These are phyloP conservation scores for Aspergillus transmontanensis DNA, from an alignment of 2,329 filamentous ascomycete species.

Conservation along the genomic window DNA sequence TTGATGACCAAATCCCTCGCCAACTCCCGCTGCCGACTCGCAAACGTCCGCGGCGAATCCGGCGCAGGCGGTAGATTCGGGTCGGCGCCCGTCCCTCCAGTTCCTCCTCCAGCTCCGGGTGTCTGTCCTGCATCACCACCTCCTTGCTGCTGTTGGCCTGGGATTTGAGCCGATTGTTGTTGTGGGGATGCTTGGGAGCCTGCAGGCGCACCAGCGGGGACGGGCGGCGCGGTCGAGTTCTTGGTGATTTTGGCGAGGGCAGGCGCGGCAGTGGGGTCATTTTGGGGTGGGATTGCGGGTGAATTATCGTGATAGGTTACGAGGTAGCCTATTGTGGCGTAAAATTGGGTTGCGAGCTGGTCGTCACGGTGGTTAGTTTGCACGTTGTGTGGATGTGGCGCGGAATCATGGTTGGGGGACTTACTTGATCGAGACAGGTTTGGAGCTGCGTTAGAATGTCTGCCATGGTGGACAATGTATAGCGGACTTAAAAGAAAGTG, in stretches of 20 bases:
- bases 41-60: constrained; percentile 46
- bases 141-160: constrained; percentile 12
- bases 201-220: constrained; percentile 30
- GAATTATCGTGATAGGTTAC: constrained; percentile 50
- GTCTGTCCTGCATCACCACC: constrained; percentile 18
- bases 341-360: constrained; percentile 54
- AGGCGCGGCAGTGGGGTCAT: constrained; percentile 37
- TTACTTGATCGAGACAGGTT: constrained; percentile 53
- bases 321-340: constrained; percentile 53
- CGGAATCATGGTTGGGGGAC: not conserved
- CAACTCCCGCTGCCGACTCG: constrained; percentile 48
- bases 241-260: constrained; percentile 46
- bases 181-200: constrained; percentile 22
- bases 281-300: constrained; percentile 36
- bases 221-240: constrained; percentile 39
- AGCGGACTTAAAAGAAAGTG: not conserved
- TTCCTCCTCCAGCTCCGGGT: constrained; percentile 20
- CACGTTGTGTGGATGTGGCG: not conserved
- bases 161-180: constrained; percentile 17
- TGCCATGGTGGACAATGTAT: constrained; percentile 32
- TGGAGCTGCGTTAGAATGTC: constrained; percentile 55
- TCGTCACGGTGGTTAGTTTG: constrained; percentile 8
- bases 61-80: constrained; percentile 39
- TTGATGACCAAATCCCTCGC: constrained; percentile 54
- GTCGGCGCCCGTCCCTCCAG: constrained; percentile 30